phyloP scores from a whole-genome alignment of 306 rosid genomes.

The Lathyrus oleraceus region DNA sequence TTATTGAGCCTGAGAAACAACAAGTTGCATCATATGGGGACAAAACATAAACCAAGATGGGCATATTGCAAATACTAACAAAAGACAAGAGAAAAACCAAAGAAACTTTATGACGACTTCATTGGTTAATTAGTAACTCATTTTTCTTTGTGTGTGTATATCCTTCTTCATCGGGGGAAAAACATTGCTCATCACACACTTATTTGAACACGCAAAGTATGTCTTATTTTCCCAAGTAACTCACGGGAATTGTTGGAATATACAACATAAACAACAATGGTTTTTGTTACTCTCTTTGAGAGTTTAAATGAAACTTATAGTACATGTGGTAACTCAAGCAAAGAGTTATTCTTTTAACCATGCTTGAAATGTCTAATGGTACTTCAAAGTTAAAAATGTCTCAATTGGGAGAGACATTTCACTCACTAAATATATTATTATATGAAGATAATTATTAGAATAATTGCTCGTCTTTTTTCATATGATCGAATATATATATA shows the following conservation, averaged over 20 bases:
- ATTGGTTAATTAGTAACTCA: not conserved
- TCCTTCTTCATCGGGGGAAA: constrained; percentile 1
- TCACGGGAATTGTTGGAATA: constrained; percentile 20
- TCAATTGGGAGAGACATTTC: no score
- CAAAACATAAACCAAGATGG: no score
- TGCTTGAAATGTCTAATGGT: no score
- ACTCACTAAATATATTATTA: no score
- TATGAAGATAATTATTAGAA: no score
- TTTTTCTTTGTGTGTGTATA: not conserved
- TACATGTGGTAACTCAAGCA: no score
- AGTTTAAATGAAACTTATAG: not conserved
- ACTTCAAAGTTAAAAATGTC: no score
- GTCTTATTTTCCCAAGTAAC: constrained; percentile 37
- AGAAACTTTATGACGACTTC: constrained; percentile 2
- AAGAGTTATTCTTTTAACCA: no score
- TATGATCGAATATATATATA: no score
- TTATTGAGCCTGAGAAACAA: no score
- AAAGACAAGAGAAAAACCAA: constrained; percentile 35
- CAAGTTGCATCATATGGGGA: no score
- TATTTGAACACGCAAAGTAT: constrained; percentile 39
- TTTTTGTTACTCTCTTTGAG: not conserved
- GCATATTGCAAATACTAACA: not conserved
- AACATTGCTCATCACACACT: not conserved
- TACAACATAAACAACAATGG: not conserved
- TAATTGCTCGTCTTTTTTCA: no score